These are phyloP conservation scores for Prunella vulgaris DNA, from an alignment of 257 asterid genomes.

Conservation along the genomic window DNA sequence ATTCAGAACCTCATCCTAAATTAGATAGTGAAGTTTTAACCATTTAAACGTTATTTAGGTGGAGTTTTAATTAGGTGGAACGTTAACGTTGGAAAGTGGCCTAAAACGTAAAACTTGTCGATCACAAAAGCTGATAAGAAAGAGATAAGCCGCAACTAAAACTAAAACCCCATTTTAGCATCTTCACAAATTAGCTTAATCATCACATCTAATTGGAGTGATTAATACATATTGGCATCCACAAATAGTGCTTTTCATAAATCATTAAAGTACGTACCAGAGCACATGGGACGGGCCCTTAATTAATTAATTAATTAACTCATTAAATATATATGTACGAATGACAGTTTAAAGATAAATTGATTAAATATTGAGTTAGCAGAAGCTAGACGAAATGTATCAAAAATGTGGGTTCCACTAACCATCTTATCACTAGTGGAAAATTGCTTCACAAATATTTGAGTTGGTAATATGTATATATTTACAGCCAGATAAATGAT, in stretches of 20 bases:
- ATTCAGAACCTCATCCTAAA: too few species aligned
- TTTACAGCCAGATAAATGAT: too few species aligned
- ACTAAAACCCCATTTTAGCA: constrained; percentile 19
- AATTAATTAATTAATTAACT: constrained; percentile 20
- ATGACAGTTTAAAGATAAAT: constrained; percentile 32
- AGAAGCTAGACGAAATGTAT: constrained; percentile 24
- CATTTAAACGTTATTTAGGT: too few species aligned
- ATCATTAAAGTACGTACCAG: constrained; percentile 21
- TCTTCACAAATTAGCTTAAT: constrained; percentile 29
- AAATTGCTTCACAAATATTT: not conserved
- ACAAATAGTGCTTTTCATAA: constrained; percentile 24
- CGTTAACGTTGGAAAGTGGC: constrained; percentile 8
- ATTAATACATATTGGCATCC: constrained; percentile 40
- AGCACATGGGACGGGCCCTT: constrained; percentile 57
- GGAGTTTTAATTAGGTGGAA: constrained; percentile 5
- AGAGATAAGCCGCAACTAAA: constrained; percentile 1
- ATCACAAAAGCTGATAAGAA: constrained; percentile 25
- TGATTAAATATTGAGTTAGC: constrained; percentile 24
- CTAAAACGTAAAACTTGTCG: constrained; percentile 24
- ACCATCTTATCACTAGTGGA: constrained; percentile 31
- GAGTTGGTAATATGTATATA: too few species aligned
- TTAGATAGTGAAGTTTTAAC: too few species aligned
- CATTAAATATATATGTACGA: not conserved
- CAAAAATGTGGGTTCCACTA: constrained; percentile 31
- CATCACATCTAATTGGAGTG: constrained; percentile 36